A percentile compares a stretch with the other conserved stretches of the same genome.
These are phyloP conservation scores for Usnea hakonensis DNA, from an alignment of 495 filamentous ascomycete species.

Conservation along the genomic window DNA sequence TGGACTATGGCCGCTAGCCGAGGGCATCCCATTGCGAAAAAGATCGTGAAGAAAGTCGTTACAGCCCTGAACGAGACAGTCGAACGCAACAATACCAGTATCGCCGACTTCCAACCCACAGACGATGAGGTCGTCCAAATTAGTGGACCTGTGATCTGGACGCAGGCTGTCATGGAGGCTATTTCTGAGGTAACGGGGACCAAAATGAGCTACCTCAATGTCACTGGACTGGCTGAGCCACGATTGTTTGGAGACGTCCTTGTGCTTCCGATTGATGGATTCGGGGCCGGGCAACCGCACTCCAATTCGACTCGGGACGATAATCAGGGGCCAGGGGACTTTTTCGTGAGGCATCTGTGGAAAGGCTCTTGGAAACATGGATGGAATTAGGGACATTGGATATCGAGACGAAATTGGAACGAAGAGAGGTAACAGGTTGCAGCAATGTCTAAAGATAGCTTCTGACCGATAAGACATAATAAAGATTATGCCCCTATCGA, in stretches of 20 bases:
- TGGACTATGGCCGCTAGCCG: constrained; percentile 13
- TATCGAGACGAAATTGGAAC: neutral
- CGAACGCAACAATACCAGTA: constrained; percentile 19
- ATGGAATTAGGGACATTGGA: neutral
- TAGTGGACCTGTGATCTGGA: constrained; percentile 37
- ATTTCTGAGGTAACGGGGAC: constrained; percentile 22
- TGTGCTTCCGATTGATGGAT: constrained; percentile 35
- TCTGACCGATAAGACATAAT: no score
- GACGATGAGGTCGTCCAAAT: constrained; percentile 33
- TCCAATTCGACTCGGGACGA: constrained; percentile 7
- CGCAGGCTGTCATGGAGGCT: constrained; percentile 30
- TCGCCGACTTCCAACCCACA: constrained; percentile 18
- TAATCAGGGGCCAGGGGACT: neutral
- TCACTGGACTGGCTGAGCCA: constrained; percentile 8
- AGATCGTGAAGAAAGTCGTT: constrained; percentile 31
- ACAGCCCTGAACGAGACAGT: constrained; percentile 29
- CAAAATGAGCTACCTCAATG: constrained; percentile 1
- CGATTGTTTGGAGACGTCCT: constrained; percentile 22
- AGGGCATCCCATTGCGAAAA: constrained; percentile 6
- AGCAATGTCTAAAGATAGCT: no score
- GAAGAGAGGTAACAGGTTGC: no score
- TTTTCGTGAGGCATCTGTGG: neutral
- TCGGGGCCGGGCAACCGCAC: constrained; percentile 25
- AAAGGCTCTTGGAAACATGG: neutral
- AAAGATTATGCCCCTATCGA: no score